phyloP scores from a whole-genome alignment of 192 early-diverging fungal genomes.

The Mortierella claussenii region DNA sequence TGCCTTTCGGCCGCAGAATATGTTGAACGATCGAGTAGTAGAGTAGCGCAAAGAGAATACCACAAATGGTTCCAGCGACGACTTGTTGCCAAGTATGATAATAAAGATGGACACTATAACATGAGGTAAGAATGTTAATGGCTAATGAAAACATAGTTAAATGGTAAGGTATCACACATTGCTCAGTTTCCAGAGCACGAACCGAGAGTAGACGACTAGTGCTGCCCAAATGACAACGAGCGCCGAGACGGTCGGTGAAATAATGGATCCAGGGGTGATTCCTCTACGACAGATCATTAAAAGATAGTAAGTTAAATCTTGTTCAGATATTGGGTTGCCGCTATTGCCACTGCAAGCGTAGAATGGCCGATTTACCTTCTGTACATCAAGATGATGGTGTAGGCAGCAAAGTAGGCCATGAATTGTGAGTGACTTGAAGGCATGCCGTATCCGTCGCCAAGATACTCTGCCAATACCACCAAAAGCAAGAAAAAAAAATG shows the following conservation, averaged over 20 bases:
- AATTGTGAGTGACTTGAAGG: constrained; percentile 86
- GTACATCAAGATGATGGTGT: constrained; percentile 63
- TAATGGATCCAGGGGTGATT: neutral
- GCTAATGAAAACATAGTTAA: too few species aligned
- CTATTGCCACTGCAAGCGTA: too few species aligned
- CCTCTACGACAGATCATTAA: constrained; percentile 1
- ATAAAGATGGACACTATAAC: constrained; percentile 69
- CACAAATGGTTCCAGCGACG: constrained; percentile 68
- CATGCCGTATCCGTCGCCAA: constrained; percentile 86
- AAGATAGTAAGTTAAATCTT: too few species aligned
- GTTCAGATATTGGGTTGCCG: too few species aligned
- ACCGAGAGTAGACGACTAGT: constrained; percentile 60
- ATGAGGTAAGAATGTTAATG: constrained; percentile 2
- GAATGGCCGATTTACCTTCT: constrained; percentile 50
- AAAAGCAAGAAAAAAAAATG: constrained; percentile 4
- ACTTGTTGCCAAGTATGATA: constrained; percentile 84
- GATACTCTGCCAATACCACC: constrained; percentile 70
- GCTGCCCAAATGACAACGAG: constrained; percentile 36
- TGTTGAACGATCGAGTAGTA: constrained; percentile 64
- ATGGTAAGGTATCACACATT: too few species aligned
- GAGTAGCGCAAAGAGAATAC: constrained; percentile 61
- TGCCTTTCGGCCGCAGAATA: constrained; percentile 51
- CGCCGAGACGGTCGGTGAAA: constrained; percentile 9
- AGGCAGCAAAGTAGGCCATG: constrained; percentile 78
- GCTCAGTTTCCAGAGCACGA: too few species aligned